phyloP scores from a whole-genome alignment of 306 rosid genomes.

The Corylus heterophylla region DNA sequence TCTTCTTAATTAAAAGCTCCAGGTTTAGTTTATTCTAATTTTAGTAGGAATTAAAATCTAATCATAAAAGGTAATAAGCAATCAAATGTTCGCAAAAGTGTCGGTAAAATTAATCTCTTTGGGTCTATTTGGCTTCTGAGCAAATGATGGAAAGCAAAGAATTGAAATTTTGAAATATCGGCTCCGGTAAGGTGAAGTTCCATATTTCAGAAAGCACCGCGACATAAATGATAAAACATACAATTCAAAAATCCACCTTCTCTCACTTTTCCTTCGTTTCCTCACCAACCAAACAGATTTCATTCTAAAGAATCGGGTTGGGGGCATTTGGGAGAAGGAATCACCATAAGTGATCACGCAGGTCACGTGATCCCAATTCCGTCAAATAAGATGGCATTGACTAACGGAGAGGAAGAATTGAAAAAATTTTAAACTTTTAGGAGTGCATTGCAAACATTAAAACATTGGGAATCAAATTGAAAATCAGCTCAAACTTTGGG shows the following conservation, averaged over 20 bases:
- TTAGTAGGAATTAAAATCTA: neutral
- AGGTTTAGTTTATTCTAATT: neutral
- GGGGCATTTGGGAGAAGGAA: no score
- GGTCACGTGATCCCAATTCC: no score
- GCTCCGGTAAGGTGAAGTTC: neutral
- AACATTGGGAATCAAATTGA: no score
- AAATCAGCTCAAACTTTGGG: no score
- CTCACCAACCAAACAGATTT: constrained; percentile 4
- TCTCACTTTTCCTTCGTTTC: neutral
- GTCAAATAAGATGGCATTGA: no score
- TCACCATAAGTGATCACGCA: no score
- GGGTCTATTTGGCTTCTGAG: neutral
- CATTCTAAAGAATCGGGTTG: neutral
- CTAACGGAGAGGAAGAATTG: no score
- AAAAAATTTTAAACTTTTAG: no score
- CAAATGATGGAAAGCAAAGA: neutral
- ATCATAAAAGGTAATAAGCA: neutral
- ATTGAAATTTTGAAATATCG: neutral
- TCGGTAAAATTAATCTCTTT: neutral
- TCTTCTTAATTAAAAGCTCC: neutral
- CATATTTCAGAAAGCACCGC: neutral
- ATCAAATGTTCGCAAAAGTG: neutral
- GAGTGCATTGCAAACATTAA: no score
- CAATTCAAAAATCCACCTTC: neutral
- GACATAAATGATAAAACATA: neutral